These are phyloP conservation scores for Boletellus ananiceps DNA, from an alignment of 768 basidiomycete genomes.

Conservation along the genomic window DNA sequence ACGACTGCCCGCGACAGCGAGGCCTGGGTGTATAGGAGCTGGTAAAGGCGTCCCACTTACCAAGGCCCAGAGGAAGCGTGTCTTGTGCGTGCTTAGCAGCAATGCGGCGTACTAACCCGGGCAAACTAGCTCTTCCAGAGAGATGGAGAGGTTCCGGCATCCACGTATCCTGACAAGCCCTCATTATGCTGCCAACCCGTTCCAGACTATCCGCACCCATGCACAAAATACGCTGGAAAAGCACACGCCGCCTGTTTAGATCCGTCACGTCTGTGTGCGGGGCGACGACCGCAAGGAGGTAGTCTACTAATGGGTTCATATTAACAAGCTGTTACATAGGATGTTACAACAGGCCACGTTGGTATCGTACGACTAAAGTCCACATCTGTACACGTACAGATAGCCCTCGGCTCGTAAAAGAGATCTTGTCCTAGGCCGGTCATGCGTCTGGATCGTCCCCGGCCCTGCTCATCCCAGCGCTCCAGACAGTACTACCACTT, in stretches of 20 bases:
- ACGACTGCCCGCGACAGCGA: slow-evolving; percentile 20
- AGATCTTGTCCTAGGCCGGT: slow-evolving; percentile 1
- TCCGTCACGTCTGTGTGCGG: neutral
- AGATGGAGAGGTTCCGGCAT: slow-evolving; percentile 63
- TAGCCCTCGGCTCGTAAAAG: slow-evolving; percentile 3
- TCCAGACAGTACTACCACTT: slow-evolving; percentile 81
- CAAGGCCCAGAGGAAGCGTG: slow-evolving; percentile 59
- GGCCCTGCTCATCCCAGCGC: slow-evolving; percentile 72
- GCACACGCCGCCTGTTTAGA: slow-evolving; percentile 28
- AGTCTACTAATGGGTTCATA: slow-evolving; percentile 1
- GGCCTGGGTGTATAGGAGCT: slow-evolving; percentile 60
- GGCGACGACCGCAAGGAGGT: neutral
- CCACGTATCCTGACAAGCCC: slow-evolving; percentile 66
- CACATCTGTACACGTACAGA: slow-evolving; percentile 15
- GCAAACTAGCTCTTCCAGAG: slow-evolving; percentile 34
- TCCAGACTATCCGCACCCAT: slow-evolving; percentile 74
- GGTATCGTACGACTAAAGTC: slow-evolving; percentile 21
- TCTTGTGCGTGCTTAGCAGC: slow-evolving; percentile 48
- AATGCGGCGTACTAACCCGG: neutral
- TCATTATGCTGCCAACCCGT: slow-evolving; percentile 64
- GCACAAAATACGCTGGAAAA: slow-evolving; percentile 73
- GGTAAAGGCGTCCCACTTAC: slow-evolving; percentile 56
- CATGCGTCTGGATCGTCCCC: slow-evolving; percentile 43
- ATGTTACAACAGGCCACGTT: slow-evolving; percentile 14
- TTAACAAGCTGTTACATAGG: slow-evolving; percentile 23